A percentile compares a stretch with the other conserved stretches of the same genome.
Conservation (phyloP, 2,329 filamentous ascomycete species). For the Trichoderma polysporum region DNA sequence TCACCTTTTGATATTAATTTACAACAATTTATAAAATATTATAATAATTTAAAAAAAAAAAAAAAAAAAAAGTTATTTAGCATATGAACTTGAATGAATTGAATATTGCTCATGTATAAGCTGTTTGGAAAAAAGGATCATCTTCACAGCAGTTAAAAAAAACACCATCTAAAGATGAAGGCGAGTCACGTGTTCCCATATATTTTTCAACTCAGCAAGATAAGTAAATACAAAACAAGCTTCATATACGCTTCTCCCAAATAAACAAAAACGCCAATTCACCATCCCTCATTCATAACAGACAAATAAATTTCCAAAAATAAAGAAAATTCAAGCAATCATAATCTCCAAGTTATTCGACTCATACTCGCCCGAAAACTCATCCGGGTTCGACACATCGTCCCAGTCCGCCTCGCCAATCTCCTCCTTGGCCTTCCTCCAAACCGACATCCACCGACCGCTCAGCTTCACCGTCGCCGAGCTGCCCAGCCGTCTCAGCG, state of each 20-base stretch:
- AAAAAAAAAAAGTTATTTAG: too few species aligned
- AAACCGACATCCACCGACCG: conserved; percentile 40
- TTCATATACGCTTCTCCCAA: background rate
- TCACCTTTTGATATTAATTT: background rate
- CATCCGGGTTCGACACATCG: conserved; percentile 9
- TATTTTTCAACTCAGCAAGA: background rate
- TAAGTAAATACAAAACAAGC: background rate
- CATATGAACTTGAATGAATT: background rate
- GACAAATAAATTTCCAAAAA: background rate
- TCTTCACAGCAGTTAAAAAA: background rate
- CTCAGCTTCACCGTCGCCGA: conserved; percentile 33
- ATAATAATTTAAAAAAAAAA: background rate
- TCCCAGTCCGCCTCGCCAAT: conserved; percentile 23
- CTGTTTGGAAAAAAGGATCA: background rate
- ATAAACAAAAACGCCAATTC: background rate
- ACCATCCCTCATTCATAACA: background rate
- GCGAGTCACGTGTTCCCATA: conserved; percentile 8
- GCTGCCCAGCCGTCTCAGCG: conserved; percentile 34
- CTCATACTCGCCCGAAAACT: conserved; percentile 20
- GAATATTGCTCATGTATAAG: background rate
- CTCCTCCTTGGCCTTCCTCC: conserved; percentile 29
- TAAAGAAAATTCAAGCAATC: conserved; percentile 1
- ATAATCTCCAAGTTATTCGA: conserved; percentile 20
- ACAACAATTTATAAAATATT: background rate
- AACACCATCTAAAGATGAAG: background rate